These are phyloP conservation scores for Aspergillus sp. DNA, from an alignment of 2,329 filamentous ascomycete species.

Conservation along the genomic window DNA sequence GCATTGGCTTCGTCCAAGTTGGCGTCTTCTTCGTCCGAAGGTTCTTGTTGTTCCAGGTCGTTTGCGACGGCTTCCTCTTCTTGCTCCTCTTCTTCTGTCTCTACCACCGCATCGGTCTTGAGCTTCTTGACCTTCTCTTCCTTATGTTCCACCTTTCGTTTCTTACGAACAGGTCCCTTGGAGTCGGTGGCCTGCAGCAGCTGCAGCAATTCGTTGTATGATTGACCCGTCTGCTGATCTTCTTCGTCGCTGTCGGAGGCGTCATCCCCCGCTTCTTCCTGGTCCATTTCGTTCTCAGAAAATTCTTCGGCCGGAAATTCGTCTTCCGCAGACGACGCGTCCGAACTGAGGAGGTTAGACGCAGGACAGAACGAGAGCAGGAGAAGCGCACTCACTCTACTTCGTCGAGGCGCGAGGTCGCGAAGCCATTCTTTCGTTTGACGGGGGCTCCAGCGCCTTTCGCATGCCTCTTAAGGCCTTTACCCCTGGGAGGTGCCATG, in stretches of 20 bases:
- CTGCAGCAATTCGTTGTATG: slow-evolving; percentile 58
- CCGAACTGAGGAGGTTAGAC: slow-evolving; percentile 21
- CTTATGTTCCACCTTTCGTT: slow-evolving; percentile 48
- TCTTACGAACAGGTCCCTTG: slow-evolving; percentile 49
- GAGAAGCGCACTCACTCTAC: slow-evolving; percentile 29
- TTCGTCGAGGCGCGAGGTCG: slow-evolving; percentile 38
- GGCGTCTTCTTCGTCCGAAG: slow-evolving; percentile 40
- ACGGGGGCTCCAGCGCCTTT: slow-evolving; percentile 26
- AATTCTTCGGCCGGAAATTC: slow-evolving; percentile 38
- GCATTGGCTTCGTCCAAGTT: slow-evolving; percentile 27
- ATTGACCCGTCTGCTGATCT: slow-evolving; percentile 37
- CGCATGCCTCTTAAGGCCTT: neutral
- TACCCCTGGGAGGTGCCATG: slow-evolving; percentile 29
- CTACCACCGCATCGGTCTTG: slow-evolving; percentile 16
- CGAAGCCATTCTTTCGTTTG: slow-evolving; percentile 29
- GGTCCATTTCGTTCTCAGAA: slow-evolving; percentile 40
- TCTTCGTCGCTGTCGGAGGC: slow-evolving; percentile 46
- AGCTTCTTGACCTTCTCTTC: slow-evolving; percentile 27
- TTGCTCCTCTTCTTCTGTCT: slow-evolving; percentile 26
- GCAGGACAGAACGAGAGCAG: slow-evolving; percentile 7
- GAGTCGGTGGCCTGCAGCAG: slow-evolving; percentile 47
- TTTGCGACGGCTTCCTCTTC: slow-evolving; percentile 35
- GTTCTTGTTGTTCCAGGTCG: slow-evolving; percentile 49
- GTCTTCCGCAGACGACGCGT: slow-evolving; percentile 26
- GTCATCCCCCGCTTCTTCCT: slow-evolving; percentile 35